A percentile compares a stretch with the other conserved stretches of the same genome.
Evolutionary conservation across 352 stramenopile species (phyloP).

Genomic region (Globisporangium paddicum): DNA sequence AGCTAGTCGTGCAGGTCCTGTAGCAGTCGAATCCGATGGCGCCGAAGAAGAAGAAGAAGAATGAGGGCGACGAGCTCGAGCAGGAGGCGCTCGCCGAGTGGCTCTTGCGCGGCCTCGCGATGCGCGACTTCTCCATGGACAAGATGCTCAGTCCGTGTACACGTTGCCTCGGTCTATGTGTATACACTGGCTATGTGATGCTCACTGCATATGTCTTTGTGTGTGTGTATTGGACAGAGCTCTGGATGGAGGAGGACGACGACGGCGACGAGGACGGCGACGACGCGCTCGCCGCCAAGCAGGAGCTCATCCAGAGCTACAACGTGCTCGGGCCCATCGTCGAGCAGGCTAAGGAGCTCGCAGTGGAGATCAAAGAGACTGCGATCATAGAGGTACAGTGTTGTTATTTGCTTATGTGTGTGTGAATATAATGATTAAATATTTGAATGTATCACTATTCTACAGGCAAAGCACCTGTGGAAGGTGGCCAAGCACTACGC

Average conservation of each 20-base stretch:
- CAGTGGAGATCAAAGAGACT: constrained; percentile 28
- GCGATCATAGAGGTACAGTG: constrained; percentile 25
- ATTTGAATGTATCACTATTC: neutral
- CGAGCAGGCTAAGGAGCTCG: constrained; percentile 39
- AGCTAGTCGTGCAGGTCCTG: neutral
- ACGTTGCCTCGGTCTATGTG: neutral
- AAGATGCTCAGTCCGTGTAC: constrained; percentile 68
- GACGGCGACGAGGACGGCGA: constrained; percentile 34
- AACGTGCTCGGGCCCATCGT: constrained; percentile 39
- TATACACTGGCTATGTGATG: neutral
- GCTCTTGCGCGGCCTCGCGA: constrained; percentile 48
- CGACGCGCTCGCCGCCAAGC: constrained; percentile 41
- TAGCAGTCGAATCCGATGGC: no score
- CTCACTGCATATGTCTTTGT: neutral
- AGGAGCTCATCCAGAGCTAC: constrained; percentile 56
- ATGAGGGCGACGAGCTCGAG: constrained; percentile 42
- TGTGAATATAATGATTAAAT: neutral
- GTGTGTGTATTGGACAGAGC: constrained; percentile 23
- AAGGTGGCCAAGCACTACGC: constrained; percentile 42
- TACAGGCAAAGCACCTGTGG: constrained; percentile 34
- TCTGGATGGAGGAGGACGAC: constrained; percentile 65
- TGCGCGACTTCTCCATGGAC: constrained; percentile 69
- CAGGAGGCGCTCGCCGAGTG: constrained; percentile 74
- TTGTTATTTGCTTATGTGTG: neutral
- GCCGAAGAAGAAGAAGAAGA: constrained; percentile 16